phyloP scores from a whole-genome alignment of 805 yeast species.

The Schwanniomyces polymorphus region DNA sequence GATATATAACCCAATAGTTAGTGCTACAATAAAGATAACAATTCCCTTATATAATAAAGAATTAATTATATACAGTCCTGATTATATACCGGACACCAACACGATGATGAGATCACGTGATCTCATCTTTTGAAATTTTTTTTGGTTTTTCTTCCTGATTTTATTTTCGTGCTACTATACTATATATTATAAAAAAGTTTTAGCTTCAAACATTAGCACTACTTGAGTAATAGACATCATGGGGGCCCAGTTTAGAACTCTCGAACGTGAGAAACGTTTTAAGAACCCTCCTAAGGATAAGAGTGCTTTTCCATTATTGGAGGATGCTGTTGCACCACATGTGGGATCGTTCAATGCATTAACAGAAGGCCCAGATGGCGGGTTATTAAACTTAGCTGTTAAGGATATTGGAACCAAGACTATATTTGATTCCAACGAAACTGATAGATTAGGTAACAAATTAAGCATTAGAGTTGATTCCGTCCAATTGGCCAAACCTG shows the following conservation, averaged over 20 bases:
- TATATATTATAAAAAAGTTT: not conserved
- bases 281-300: constrained; percentile 87
- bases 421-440: constrained; percentile 77
- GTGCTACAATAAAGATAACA: no score
- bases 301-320: constrained; percentile 75
- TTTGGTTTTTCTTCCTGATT: constrained; percentile 1
- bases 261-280: constrained; percentile 85
- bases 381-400: constrained; percentile 79
- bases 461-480: constrained; percentile 81
- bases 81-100: no score
- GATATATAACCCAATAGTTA: no score
- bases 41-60: no score
- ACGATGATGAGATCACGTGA: constrained; percentile 6
- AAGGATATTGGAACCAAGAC: constrained; percentile 86
- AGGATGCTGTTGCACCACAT: constrained; percentile 92
- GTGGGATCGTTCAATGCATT: constrained; percentile 95
- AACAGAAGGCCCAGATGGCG: constrained; percentile 85
- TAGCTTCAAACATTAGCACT: not conserved
- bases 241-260: constrained; percentile 70
- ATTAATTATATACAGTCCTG: no score
- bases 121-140: constrained; percentile 10
- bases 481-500: constrained; percentile 84
- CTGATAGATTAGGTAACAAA: constrained; percentile 79
- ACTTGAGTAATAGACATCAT: constrained; percentile 14
- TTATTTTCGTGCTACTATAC: not conserved